Evolutionary conservation across 2,329 filamentous ascomycete species (phyloP), one percentile per base, ranked within the genome.

Genomic region (Monosporascus sp.): DNA sequence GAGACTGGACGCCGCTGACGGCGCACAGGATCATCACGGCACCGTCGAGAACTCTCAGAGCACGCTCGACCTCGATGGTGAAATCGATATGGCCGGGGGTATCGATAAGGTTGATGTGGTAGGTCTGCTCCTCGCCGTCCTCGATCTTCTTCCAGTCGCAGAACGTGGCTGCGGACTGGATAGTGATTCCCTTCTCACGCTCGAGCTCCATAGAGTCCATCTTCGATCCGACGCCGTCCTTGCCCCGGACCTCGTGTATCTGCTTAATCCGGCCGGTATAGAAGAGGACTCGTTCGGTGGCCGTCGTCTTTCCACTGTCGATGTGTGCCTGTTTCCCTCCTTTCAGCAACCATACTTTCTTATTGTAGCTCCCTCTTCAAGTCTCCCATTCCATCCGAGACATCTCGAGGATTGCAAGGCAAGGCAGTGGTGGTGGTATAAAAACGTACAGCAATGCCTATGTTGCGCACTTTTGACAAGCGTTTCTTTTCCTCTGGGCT

Each of bases 191-290:
- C 78, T 97, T 96, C 72, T 97, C 94, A 72, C 94, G 83, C 75
- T 99, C 94, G 62, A 99, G 79, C 64, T 99, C 94, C 94, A 99
- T 99, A 25, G 92, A 97, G 77, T 99, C 94, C 94, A 99, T 99
- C 78, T 99, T 99, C 56, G 94, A 94, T 60, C 94, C 94, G 41
- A 97, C 91, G 37, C 89, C 84, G 80, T 99, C 94, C 68, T 93
- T 92, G 55, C 91, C 91, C 66, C 94, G 84, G 44, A 99, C 94
- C 75, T 99, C 94, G 77, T 99, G 94, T 65, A 99, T 97, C 35
- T 90, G 82, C 70, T 95, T 95, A 75, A 97, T 97, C 68, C 94
- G 88, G 60, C 94, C 94, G 52, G 94, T 97, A 73, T 99, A 99
- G 81, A 92, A 99, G 53, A 99, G 87, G 45, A 99, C 91, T 71